phyloP scores from a whole-genome alignment of 257 asterid genomes.

The Nicotiana noctiflora region DNA sequence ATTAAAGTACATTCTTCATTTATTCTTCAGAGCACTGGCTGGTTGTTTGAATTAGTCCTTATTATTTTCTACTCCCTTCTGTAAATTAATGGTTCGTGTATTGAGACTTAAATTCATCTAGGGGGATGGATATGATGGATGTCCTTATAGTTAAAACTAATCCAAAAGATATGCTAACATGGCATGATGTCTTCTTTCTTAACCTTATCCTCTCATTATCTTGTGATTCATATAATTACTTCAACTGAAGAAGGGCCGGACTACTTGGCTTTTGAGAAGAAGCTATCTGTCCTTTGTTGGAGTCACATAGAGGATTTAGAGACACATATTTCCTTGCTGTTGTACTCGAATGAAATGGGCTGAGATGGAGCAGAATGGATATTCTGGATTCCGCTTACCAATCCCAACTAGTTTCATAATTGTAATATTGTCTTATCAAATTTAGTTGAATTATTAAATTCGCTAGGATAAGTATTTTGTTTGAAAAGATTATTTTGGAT shows the following conservation, averaged over 20 bases:
- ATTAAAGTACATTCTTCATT: not conserved
- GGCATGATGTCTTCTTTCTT: not conserved
- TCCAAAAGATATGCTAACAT: no score
- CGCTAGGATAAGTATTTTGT: no score
- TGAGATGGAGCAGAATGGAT: not conserved
- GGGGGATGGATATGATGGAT: no score
- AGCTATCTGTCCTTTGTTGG: not conserved
- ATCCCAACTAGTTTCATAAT: not conserved
- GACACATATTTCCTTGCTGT: not conserved
- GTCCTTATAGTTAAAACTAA: no score
- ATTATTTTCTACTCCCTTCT: no score
- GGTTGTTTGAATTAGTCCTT: not conserved
- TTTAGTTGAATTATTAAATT: not conserved
- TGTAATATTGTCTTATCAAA: not conserved
- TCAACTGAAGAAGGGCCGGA: not conserved
- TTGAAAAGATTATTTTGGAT: not conserved
- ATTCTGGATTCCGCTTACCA: not conserved
- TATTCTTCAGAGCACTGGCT: not conserved
- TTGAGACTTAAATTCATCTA: no score
- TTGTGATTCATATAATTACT: not conserved
- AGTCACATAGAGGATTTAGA: not conserved
- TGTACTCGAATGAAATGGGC: not conserved
- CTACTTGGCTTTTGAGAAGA: not conserved
- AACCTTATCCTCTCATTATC: not conserved
- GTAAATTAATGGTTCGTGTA: no score